Evolutionary conservation across 1,284 basidiomycete genomes (phyloP).

Genomic region (Fomes fomentarius): DNA sequence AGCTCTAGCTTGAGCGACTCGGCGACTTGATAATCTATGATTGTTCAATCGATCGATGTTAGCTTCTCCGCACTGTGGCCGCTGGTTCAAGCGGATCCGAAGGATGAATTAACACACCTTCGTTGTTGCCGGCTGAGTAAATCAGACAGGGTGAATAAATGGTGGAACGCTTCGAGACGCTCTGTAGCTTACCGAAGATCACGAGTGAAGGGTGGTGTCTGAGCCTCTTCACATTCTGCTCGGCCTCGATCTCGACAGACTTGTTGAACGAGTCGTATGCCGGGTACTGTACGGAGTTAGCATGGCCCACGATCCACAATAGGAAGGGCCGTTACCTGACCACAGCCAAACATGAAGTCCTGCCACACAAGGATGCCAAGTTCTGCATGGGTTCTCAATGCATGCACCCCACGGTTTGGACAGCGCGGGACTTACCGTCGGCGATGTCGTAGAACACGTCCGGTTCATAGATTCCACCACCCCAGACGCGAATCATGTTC

Average conservation of each 20-base stretch:
- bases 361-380: conserved; percentile 85
- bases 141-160: conserved; percentile 1
- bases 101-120: conserved; percentile 51
- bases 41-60: conserved; percentile 6
- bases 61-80: background rate
- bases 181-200: conserved; percentile 64
- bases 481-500: conserved; percentile 87
- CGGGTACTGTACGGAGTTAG: conserved; percentile 55
- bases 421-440: conserved; percentile 55
- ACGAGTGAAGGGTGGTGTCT: conserved; percentile 81
- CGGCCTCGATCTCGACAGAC: conserved; percentile 69
- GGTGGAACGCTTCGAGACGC: background rate
- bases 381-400: conserved; percentile 39
- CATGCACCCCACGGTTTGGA: background rate
- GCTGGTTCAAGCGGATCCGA: background rate
- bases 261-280: conserved; percentile 74
- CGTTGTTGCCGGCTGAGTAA: conserved; percentile 84
- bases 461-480: conserved; percentile 82
- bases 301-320: background rate
- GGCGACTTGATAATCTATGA: conserved; percentile 77
- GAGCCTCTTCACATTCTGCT: conserved; percentile 73
- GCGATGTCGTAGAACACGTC: conserved; percentile 81
- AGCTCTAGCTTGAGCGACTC: conserved; percentile 77
- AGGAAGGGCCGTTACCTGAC: conserved; percentile 37
- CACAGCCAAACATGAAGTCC: conserved; percentile 89